Base-by-base conservation (phyloP, 164 flowering plant species). In the Vitis labrusca region DNA sequence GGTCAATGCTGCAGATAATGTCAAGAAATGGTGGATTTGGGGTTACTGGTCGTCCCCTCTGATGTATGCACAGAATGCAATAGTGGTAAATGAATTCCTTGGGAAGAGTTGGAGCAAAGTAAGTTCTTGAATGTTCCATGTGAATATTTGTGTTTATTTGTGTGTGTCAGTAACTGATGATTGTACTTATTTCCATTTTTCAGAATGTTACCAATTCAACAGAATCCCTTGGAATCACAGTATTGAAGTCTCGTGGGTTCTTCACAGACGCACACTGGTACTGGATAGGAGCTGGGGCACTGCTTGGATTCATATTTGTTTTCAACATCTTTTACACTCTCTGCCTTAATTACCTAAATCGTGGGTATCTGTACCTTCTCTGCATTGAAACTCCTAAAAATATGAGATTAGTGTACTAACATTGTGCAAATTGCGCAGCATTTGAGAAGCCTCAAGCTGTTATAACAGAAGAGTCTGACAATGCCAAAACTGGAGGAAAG, bases 251-350 rank as follows among this genome's bases (percentile, higher is more conserved):
- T 29, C 77, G 80, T n/a, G 77, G 74, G 3, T 74, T 73, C 72
- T 74, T 74, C 59, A 3, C 63, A 6, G 37, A 74, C 1, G 52
- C 72, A 44, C 63, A 77, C 16, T 77, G 80, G 80, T 77, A 74
- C 64, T 77, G 80, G 80, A 3, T 77, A 44, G 80, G 77, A 29
- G 69, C 64, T 7, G 80, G 72, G 14, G 77, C 77, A 10, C 9
- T 73, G 57, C 3, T 71, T 30, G 80, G 80, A 11, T 74, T 37
- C 62, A 59, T 16, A 2, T 10, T 78, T 3, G 11, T 77, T 9
- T 69, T 68, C 70, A 77, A 77, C 59, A 13, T 64, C 3, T 16
- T 16, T 12, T 77, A 6, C 67, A 69, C 61, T 51, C 16, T 77
- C 32, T 73, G 76, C 32, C 76, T 77, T 37, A 68, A 58, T 14